These are phyloP conservation scores for Hypomyces rosellus DNA, from an alignment of 2,329 filamentous ascomycete species.

Conservation along the genomic window DNA sequence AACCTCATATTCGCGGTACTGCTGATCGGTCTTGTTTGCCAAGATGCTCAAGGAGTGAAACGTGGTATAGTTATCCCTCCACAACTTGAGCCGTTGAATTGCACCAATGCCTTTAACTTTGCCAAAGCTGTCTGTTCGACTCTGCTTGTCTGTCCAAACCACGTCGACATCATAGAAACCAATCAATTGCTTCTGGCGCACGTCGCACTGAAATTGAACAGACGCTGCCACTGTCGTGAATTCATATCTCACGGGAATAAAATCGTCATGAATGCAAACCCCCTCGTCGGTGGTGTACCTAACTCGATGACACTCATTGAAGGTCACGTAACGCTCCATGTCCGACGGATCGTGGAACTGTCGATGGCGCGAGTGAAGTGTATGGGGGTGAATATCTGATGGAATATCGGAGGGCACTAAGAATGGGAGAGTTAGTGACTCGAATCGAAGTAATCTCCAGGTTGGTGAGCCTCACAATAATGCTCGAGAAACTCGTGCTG, in stretches of 20 bases:
- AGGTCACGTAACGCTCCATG: conserved; percentile 43
- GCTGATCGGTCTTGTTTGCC: conserved; percentile 40
- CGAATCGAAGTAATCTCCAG: conserved; percentile 3
- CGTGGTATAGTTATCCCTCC: conserved; percentile 42
- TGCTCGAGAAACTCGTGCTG: conserved; percentile 46
- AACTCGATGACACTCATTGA: conserved; percentile 42
- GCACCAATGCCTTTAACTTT: conserved; percentile 45
- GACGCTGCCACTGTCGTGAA: conserved; percentile 44
- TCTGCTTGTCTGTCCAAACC: conserved; percentile 44
- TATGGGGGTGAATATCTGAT: conserved; percentile 41
- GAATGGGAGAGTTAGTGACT: neutral
- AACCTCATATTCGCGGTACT: conserved; percentile 43
- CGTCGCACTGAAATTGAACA: conserved; percentile 42
- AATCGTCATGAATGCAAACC: conserved; percentile 41
- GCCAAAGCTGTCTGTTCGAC: conserved; percentile 44
- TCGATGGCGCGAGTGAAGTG: conserved; percentile 44
- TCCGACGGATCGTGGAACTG: conserved; percentile 44
- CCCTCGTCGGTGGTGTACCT: conserved; percentile 43
- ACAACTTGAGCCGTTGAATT: conserved; percentile 47
- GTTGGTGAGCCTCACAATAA: conserved; percentile 33
- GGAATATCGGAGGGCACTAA: conserved; percentile 41
- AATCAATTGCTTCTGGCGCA: conserved; percentile 41
- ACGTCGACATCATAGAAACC: conserved; percentile 49
- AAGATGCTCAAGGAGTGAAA: conserved; percentile 43
- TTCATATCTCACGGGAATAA: conserved; percentile 43